phyloP scores from a whole-genome alignment of 2,329 filamentous ascomycete species.

The Ascochyta lentis region DNA sequence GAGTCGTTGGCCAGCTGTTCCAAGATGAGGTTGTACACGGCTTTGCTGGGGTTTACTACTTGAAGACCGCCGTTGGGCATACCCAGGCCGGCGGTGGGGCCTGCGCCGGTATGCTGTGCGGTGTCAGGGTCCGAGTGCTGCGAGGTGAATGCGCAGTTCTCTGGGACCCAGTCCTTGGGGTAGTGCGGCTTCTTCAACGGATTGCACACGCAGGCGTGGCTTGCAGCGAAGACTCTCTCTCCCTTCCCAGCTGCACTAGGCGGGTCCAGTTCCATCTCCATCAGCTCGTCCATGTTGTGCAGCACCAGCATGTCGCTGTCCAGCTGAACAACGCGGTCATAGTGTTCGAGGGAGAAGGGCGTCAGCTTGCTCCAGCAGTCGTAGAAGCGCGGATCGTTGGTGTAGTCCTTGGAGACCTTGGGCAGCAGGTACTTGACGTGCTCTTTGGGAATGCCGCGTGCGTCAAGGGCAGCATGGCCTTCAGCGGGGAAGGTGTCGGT shows the following conservation, averaged over 20 bases:
- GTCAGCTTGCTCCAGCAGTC: conserved; percentile 90
- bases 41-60: conserved; percentile 65
- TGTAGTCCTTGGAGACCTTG: conserved; percentile 69
- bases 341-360: conserved; percentile 77
- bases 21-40: conserved; percentile 60
- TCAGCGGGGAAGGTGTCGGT: conserved; percentile 75
- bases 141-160: conserved; percentile 67
- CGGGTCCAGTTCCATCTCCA: conserved; percentile 77
- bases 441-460: conserved; percentile 72
- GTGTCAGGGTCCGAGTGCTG: conserved; percentile 60
- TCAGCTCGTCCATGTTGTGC: conserved; percentile 89
- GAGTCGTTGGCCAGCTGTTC: conserved; percentile 54
- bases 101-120: conserved; percentile 61
- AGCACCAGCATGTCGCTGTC: conserved; percentile 88
- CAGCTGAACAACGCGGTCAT: conserved; percentile 79
- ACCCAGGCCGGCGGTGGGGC: conserved; percentile 58
- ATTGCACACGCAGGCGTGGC: conserved; percentile 87
- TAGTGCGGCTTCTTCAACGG: conserved; percentile 80
- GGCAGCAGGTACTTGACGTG: conserved; percentile 77
- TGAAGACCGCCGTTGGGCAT: conserved; percentile 68
- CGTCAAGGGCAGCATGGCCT: conserved; percentile 72
- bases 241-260: conserved; percentile 61
- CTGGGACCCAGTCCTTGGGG: conserved; percentile 71
- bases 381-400: conserved; percentile 81
- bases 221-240: conserved; percentile 76